These are phyloP conservation scores for Lactarius evosmus DNA, from an alignment of 768 basidiomycete species.

Conservation along the genomic window DNA sequence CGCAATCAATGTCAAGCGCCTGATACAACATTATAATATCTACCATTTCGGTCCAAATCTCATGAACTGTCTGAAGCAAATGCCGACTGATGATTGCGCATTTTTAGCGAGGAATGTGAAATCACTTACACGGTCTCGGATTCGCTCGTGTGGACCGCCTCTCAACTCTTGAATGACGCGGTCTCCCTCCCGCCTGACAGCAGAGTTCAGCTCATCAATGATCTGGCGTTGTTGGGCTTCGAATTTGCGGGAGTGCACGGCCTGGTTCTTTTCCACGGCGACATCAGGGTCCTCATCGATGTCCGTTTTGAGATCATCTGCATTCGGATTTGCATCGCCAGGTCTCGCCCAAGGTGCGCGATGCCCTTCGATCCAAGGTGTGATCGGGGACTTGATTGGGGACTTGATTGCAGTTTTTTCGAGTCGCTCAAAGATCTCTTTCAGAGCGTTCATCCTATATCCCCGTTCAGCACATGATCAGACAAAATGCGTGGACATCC, in stretches of 20 bases:
- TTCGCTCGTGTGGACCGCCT: slow-evolving; percentile 27
- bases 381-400: too few species aligned
- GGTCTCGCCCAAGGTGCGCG: not conserved
- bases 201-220: not conserved
- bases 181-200: slow-evolving; percentile 23
- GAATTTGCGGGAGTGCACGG: slow-evolving; percentile 3
- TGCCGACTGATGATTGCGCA: not conserved
- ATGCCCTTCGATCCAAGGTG: not conserved
- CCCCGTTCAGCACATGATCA: not conserved
- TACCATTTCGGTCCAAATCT: slow-evolving; percentile 33
- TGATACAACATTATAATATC: not conserved
- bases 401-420: slow-evolving; percentile 23
- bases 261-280: slow-evolving; percentile 29
- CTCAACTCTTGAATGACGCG: slow-evolving; percentile 24
- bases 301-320: slow-evolving; percentile 22
- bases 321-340: not conserved
- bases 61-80: not conserved
- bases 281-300: slow-evolving; percentile 28
- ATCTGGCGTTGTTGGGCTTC: not conserved
- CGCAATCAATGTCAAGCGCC: not conserved
- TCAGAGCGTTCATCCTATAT: slow-evolving; percentile 25
- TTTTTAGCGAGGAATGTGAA: not conserved
- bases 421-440: slow-evolving; percentile 25
- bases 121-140: not conserved
- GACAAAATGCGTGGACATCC: not conserved